Conservation (phyloP, 1,139 yeast genomes). For the Starmera stellimalicola region DNA sequence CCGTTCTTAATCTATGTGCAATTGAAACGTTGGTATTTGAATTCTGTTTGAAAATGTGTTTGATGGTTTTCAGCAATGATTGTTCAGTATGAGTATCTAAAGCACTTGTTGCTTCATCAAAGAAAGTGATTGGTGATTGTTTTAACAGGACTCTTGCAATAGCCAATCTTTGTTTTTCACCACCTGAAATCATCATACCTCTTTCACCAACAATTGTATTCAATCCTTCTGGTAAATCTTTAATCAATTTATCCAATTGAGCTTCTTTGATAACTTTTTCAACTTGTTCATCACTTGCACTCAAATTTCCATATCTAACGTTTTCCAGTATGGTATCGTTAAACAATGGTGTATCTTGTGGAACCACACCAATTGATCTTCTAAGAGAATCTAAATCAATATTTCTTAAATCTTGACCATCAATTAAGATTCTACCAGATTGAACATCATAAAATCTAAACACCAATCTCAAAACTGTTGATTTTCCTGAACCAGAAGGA, state of each 20-base stretch:
- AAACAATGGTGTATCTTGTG: constrained; percentile 95
- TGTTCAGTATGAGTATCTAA: constrained; percentile 96
- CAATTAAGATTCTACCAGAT: constrained; percentile 70
- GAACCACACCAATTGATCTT: constrained; percentile 78
- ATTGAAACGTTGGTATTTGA: constrained; percentile 75
- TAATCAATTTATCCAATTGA: constrained; percentile 52
- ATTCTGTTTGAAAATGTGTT: constrained; percentile 46
- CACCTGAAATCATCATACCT: constrained; percentile 98
- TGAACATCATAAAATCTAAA: constrained; percentile 86
- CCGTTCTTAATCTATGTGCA: constrained; percentile 89
- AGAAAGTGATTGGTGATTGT: constrained; percentile 81
- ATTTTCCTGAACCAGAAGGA: constrained; percentile 92
- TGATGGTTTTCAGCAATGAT: constrained; percentile 63
- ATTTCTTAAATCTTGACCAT: constrained; percentile 80
- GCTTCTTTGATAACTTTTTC: constrained; percentile 55
- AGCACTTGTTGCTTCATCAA: constrained; percentile 96
- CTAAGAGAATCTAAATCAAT: constrained; percentile 73
- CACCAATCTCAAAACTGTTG: constrained; percentile 74
- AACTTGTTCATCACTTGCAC: constrained; percentile 70
- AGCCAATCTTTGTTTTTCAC: constrained; percentile 93
- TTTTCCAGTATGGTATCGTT: constrained; percentile 86
- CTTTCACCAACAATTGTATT: constrained; percentile 94
- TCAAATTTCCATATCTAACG: constrained; percentile 74
- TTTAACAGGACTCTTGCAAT: constrained; percentile 82
- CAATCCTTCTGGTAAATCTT: constrained; percentile 73